phyloP scores from a whole-genome alignment of 1,284 basidiomycete genomes.

The Volvariella surrecta region DNA sequence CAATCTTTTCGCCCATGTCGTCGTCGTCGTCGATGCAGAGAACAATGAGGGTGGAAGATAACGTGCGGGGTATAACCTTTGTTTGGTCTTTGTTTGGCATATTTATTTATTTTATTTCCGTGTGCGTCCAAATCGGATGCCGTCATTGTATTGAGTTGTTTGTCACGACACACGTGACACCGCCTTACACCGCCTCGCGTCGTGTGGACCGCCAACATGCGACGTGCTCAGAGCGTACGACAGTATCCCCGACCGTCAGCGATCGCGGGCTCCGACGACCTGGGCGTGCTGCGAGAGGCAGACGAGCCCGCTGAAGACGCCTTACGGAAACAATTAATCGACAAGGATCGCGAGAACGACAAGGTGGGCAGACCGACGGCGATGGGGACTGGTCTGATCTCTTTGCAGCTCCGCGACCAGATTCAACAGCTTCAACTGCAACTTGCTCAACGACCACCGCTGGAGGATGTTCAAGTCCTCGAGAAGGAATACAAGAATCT shows the following conservation, averaged over 20 bases:
- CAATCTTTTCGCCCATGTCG: constrained; percentile 20
- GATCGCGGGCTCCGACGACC: constrained; percentile 41
- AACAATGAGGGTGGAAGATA: not conserved
- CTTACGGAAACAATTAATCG: constrained; percentile 55
- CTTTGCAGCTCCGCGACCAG: constrained; percentile 44
- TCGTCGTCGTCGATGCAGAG: constrained; percentile 1
- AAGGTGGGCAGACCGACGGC: constrained; percentile 29
- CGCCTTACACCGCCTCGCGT: no score
- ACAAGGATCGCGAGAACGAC: constrained; percentile 65
- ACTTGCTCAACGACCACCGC: constrained; percentile 52
- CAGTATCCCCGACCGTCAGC: constrained; percentile 41
- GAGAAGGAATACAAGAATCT: constrained; percentile 64
- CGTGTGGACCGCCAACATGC: no score
- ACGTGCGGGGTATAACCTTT: not conserved
- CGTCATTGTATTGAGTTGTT: no score
- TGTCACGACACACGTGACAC: no score
- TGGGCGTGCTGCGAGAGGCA: constrained; percentile 49
- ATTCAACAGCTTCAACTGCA: constrained; percentile 54
- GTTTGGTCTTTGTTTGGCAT: not conserved
- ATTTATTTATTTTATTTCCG: no score
- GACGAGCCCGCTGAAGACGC: constrained; percentile 53
- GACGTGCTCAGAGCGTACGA: constrained; percentile 47
- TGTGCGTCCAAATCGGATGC: no score
- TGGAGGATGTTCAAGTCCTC: constrained; percentile 53
- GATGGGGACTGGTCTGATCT: not conserved